A percentile compares a stretch with the other conserved stretches of the same genome.
phyloP scores from a whole-genome alignment of 257 asterid genomes.

The Penstemon barbatus region DNA sequence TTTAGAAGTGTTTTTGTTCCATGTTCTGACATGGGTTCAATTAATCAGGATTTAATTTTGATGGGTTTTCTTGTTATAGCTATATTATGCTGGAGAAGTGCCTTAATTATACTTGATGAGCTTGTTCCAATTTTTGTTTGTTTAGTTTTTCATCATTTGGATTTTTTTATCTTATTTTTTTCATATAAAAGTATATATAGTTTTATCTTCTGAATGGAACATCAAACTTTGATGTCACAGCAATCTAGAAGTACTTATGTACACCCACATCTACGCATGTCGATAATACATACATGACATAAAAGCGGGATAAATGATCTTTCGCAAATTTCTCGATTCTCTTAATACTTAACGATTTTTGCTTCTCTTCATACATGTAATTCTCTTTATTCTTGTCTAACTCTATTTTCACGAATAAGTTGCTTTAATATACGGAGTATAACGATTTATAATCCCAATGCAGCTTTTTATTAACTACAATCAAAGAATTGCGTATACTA shows the following conservation, averaged over 20 bases:
- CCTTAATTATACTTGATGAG: neutral
- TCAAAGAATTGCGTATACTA: slow-evolving; percentile 7
- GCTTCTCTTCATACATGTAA: slow-evolving; percentile 1
- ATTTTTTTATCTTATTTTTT: too few relatives aligned
- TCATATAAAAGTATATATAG: too few relatives aligned
- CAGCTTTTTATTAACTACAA: neutral
- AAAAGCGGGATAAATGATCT: neutral
- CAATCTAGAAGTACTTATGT: too few relatives aligned
- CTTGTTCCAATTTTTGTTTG: neutral
- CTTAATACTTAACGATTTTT: neutral
- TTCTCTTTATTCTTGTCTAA: neutral
- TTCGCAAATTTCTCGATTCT: slow-evolving; percentile 11
- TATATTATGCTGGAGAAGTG: neutral
- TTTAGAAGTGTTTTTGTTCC: neutral
- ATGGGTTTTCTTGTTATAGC: neutral
- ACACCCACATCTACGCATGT: too few relatives aligned
- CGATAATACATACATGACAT: too few relatives aligned
- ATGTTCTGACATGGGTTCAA: neutral
- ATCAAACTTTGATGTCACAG: neutral
- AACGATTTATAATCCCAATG: neutral
- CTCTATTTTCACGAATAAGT: too few relatives aligned
- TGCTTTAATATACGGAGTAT: too few relatives aligned
- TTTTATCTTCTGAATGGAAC: neutral
- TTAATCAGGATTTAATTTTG: neutral
- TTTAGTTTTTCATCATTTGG: too few relatives aligned